Percentiles rank a stretch among this genome's conserved stretches.
These are phyloP conservation scores for Russula emetica DNA, from an alignment of 768 basidiomycete species.

Conservation along the genomic window DNA sequence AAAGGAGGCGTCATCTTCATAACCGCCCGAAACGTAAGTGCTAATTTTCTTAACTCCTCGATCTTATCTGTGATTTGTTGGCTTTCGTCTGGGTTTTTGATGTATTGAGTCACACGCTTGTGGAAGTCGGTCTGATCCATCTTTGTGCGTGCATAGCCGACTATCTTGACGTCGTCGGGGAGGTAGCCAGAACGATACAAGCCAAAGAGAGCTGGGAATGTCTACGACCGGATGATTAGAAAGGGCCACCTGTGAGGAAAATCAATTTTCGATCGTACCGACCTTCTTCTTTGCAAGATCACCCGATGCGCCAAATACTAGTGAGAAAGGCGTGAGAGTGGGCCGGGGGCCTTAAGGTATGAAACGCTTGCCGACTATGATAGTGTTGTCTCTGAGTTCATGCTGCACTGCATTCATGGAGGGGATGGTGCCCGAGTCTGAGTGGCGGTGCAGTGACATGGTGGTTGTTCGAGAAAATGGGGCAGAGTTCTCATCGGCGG, in stretches of 20 bases:
- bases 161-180: conserved; percentile 79
- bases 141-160: conserved; percentile 96
- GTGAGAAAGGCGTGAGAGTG: conserved; percentile 1
- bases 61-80: conserved; percentile 55
- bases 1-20: conserved; percentile 82
- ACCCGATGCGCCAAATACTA: conserved; percentile 93
- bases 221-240: conserved; percentile 45
- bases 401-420: conserved; percentile 73
- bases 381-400: conserved; percentile 78
- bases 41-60: conserved; percentile 77
- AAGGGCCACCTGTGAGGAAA: not conserved
- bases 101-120: conserved; percentile 77
- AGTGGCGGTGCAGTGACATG: conserved; percentile 25
- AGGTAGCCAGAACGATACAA: conserved; percentile 79
- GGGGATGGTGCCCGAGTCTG: conserved; percentile 79
- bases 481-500: not conserved
- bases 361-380: conserved; percentile 70
- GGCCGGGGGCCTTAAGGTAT: conserved; percentile 6
- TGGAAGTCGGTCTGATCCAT: conserved; percentile 84
- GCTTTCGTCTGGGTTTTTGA: conserved; percentile 72
- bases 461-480: not conserved
- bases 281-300: conserved; percentile 99
- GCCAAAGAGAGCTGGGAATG: conserved; percentile 91
- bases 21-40: conserved; percentile 81
- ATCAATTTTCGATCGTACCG: conserved; percentile 17